These are phyloP conservation scores for Huntiella moniliformis DNA, from an alignment of 2,329 filamentous ascomycete species.

Conservation along the genomic window DNA sequence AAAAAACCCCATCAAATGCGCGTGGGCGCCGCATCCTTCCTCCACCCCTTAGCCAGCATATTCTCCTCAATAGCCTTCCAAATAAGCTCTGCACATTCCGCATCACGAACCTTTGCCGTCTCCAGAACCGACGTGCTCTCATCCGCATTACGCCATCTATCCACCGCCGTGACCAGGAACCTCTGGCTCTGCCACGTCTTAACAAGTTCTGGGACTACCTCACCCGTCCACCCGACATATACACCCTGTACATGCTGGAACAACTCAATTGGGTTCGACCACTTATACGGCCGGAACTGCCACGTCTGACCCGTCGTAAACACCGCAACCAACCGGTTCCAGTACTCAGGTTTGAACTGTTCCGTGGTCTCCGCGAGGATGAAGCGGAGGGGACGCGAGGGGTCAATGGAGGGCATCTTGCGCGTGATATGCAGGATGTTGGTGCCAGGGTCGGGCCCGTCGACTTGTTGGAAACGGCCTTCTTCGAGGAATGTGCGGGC, in stretches of 20 bases:
- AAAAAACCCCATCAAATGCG: constrained; percentile 22
- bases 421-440: constrained; percentile 79
- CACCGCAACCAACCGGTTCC: constrained; percentile 83
- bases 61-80: constrained; percentile 78
- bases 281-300: constrained; percentile 99
- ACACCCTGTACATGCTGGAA: constrained; percentile 78
- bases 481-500: constrained; percentile 84
- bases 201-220: constrained; percentile 59
- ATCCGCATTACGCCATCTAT: constrained; percentile 49
- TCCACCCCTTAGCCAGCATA: constrained; percentile 77
- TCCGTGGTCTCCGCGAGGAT: constrained; percentile 86
- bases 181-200: constrained; percentile 62
- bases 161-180: constrained; percentile 62
- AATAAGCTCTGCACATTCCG: constrained; percentile 80
- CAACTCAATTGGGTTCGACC: constrained; percentile 70
- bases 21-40: constrained; percentile 46
- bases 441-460: constrained; percentile 45
- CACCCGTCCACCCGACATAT: constrained; percentile 80
- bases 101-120: constrained; percentile 56
- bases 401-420: constrained; percentile 50
- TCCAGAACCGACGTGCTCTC: constrained; percentile 22
- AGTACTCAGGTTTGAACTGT: constrained; percentile 96
- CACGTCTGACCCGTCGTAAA: constrained; percentile 95
- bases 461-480: constrained; percentile 62
- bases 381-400: constrained; percentile 63